Base-by-base conservation (phyloP, 75 land plant genomes). In the Cupressus sempervirens region DNA sequence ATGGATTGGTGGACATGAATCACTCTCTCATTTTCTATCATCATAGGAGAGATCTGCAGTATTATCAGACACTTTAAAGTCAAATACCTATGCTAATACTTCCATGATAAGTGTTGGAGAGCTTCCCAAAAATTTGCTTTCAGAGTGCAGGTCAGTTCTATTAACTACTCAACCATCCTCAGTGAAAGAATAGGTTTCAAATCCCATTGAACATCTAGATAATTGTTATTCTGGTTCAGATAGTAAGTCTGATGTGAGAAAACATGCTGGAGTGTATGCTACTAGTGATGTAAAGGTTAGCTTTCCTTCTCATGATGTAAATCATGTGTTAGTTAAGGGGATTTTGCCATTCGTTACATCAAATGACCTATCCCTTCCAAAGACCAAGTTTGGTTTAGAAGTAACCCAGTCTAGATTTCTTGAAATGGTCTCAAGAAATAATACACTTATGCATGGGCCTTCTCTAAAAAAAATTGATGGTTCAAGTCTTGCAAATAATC, bases 1-100 rank as follows among this genome's bases (percentile, higher is more conserved):
- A 32, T 93, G 94, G 94, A 85, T 93, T 68, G 96, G 94, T 46
- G 97, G 96, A 70, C 88, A 88, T 84, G 98, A 97, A 67, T 93
- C 98, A 16, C 93, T 86, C 74, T 84, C 86, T 30, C 88, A 88
- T 29, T 82, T 90, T 68, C 70, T 92, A 12, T 45, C 89, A 50
- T 70, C 84, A 35, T 72, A 82, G 65, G 86, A 45, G 36, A 52
- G 26, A 53, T 56, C 86, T 38, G 86, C 20, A 54, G 32, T 43
- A 48, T n/a, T 18, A 40, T 40, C 45, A 29, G 34, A 18, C 32
- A 14, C 83, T 40, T 75, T 75, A 13, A 70, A 84, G 45, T 84
- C 54, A 32, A 82, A 53, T 82, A 52, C 32, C 40, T 1, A n/a
- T 53, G 23, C 23, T 20, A n/a, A 82, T 43, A 80, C 30, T 48